Base-by-base conservation (phyloP, 768 basidiomycete species). In the Phylloporus sp. region DNA sequence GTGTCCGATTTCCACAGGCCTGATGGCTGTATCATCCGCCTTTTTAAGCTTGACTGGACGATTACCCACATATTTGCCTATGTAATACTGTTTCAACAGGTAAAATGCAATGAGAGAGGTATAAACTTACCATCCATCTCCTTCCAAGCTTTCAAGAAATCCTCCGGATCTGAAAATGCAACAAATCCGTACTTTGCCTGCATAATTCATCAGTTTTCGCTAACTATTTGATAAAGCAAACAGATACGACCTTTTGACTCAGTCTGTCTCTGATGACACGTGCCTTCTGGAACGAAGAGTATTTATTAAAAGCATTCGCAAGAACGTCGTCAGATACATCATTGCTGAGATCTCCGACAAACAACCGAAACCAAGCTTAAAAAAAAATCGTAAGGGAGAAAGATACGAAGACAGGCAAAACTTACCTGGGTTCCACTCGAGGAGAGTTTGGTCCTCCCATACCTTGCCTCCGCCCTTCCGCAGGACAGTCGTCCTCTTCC, bases 171-270 rank as follows among this genome's bases (percentile, higher is more conserved):
- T 39, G 90, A 91, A 71, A 98, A 99, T 1, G 92, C 92, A 24
- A 98, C 92, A 64, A 99, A 99, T 4, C 95, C 97, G 64, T 86
- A 99, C 69, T 91, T 97, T 0, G 95, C 95, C 92, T 95, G 48
- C 13, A 39, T 23, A 29, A 56, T 46, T 5, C 47, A 32, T 48
- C 29, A 57, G 54, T 35, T 18, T 56, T 32, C 22, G 16, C 26
- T 20, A 34, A 35, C 18, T 2, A 28, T n/a, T 18, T 6, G 9
- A 34, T 27, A 12, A 13, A 28, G 27, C 13, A 34, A 32, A 26
- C n/a, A 18, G 1, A n/a, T 5, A 32, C 45, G 15, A 91, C 93
- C 81, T 99, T 99, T 62, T 88, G 84, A 64, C 93, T 95, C 28
- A 97, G 75, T 52, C 94, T 80, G 70, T 99, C 97, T 29, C 95